Evolutionary conservation across 768 basidiomycete genomes (phyloP), one percentile per base, ranked within the genome.

Genomic region (Tricholoma furcatifolium): DNA sequence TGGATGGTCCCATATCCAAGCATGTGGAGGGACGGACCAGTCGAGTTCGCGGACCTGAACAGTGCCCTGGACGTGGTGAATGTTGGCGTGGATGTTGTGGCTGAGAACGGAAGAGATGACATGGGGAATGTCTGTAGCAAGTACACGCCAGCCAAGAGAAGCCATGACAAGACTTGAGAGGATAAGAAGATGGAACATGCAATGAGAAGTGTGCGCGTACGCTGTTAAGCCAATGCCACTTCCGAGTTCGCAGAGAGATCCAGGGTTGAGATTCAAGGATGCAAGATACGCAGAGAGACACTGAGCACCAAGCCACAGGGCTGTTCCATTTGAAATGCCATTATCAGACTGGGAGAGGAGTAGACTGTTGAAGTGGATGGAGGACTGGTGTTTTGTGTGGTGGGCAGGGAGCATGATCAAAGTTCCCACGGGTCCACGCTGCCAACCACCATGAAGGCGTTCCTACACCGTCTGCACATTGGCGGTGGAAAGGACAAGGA

Each of bases 241-340:
- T 50, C 93, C 93, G 17, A 95, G 71, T 65, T 96, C 93, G 51
- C 93, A 70, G 7, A 80, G 85, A 49, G 73, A 72, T 24, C 67
- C 66, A 27, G 59, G 67, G 39, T 34, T 34, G 43, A 40, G 23
- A 48, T 72, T 71, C 18, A 71, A 56, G 43, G 74, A 67, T 17
- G 75, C 69, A 30, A 91, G 74, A 63, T 84, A 90, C 40, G 75
- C 62, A 15, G 87, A 76, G 35, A 93, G 77, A 63, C 87, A 79
- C 67, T 95, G 91, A 0, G 84, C 88, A 38, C 83, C 84, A 47
- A 93, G 82, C 92, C 92, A 93, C 46, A 93, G 81, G 2, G 88
- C 82, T 2, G 90, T 92, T 15, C 92, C 92, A 54, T 88, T 93
- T 21, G 85, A 81, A 14, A 67, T 61, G 38, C 87, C 84, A 61